A percentile compares a stretch with the other conserved stretches of the same genome.
Conservation (phyloP, 2,329 filamentous ascomycete species). For the Magnaporthiopsis poae region DNA sequence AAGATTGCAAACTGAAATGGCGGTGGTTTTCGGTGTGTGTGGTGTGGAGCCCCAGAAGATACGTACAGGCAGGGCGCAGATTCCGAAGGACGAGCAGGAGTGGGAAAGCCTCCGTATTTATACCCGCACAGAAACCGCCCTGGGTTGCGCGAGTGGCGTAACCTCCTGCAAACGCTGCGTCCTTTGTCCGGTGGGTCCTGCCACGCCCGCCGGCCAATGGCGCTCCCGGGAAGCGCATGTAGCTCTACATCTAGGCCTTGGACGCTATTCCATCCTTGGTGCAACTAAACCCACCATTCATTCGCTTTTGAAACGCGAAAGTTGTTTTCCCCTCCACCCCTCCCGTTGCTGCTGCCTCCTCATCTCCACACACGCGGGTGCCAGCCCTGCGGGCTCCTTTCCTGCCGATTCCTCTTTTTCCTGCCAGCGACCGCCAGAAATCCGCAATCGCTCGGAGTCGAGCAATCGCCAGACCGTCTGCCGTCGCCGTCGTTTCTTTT, state of each 20-base stretch:
- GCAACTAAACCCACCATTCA: background rate
- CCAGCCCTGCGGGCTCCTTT: background rate
- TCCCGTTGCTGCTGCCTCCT: background rate
- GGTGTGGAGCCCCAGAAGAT: background rate
- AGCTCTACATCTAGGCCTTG: background rate
- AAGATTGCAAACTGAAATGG: background rate
- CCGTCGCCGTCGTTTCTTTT: background rate
- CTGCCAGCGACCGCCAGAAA: background rate
- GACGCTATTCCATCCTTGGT: background rate
- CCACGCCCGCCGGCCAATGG: background rate
- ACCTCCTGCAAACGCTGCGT: background rate
- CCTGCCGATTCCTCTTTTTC: background rate
- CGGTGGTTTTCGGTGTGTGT: background rate
- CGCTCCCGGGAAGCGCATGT: background rate
- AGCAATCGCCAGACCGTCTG: background rate
- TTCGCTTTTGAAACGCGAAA: background rate
- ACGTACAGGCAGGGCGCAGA: background rate
- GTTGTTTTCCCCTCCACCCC: background rate
- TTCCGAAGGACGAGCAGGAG: background rate
- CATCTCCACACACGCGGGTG: background rate
- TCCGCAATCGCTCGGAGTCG: background rate
- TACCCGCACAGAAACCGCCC: background rate
- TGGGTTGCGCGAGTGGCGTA: background rate
- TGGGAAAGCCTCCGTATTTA: background rate
- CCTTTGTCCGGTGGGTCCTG: background rate